Evolutionary conservation across 2,329 filamentous ascomycete genomes (phyloP), one percentile per base, ranked within the genome.

Genomic region (Neophaeococcomyces mojaviensis): DNA sequence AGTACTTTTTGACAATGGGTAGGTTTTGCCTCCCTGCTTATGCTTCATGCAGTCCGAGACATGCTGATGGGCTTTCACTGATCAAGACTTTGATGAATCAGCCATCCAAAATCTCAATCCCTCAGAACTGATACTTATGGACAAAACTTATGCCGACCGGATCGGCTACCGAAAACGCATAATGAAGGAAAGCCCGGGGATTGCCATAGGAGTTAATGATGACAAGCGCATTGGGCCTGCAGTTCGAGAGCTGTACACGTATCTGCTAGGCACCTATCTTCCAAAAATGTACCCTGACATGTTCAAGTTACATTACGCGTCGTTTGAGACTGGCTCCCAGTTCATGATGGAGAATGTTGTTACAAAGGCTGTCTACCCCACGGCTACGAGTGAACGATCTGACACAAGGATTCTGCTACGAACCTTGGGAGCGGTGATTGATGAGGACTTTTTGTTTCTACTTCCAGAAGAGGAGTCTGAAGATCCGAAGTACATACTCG

Each of bases 1-100:
- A 73, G 54, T 82, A 78, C 56, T 72, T 81, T 56, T 60, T 82
- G 41, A 81, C 78, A 4, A 82, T 82, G 79, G 74, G 78, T 79
- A 61, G 50, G 62, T 52, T 18, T 5, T 28, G 24, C 24, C 10
- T 6, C 24, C 24, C 24, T 28, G 24, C 5, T 10, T 10, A 28
- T 10, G 5, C 24, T 5, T 28, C 24, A 10, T 28, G 24, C 10
- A n/a, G n/a, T 28, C 10, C 24, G 26, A 39, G 18, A 24, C 15
- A 39, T 43, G 40, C 52, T 54, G 39, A 54, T 44, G 16, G 15
- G 36, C 33, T 12, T 16, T 50, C 45, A 34, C 32, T 44, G 35
- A 40, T 31, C 33, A 51, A 55, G 47, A 47, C 39, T 39, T 44
- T 48, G 32, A 41, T 28, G 37, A 41, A 36, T 42, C 54, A 80